These are phyloP conservation scores for Aureobasidium pullulans DNA, from an alignment of 2,329 filamentous ascomycete genomes.

Conservation along the genomic window DNA sequence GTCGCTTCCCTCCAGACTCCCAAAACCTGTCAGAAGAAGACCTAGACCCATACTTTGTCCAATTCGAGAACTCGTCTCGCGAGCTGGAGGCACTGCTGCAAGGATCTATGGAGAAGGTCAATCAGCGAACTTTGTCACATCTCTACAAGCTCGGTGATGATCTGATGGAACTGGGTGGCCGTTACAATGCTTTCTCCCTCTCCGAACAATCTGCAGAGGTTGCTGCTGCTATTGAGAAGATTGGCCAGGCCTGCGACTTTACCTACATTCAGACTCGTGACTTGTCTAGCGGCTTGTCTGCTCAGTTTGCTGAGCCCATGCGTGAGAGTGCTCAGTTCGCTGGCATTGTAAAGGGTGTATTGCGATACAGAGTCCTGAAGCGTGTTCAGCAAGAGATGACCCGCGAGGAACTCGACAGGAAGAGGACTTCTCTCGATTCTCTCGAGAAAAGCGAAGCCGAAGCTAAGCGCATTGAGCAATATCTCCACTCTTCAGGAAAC, in stretches of 20 bases:
- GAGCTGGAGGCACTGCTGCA: constrained; percentile 82
- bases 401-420: constrained; percentile 83
- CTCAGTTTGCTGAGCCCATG: constrained; percentile 95
- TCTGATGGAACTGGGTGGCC: constrained; percentile 85
- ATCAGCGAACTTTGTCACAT: constrained; percentile 79
- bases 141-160: constrained; percentile 77
- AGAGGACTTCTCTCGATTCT: constrained; percentile 71
- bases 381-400: constrained; percentile 97
- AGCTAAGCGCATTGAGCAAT: constrained; percentile 87
- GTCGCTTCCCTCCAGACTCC: constrained; percentile 74
- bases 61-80: constrained; percentile 85
- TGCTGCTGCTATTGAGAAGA: constrained; percentile 84
- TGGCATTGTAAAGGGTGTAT: constrained; percentile 79
- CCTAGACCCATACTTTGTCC: constrained; percentile 90
- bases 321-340: constrained; percentile 96
- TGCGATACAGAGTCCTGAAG: constrained; percentile 86
- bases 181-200: constrained; percentile 93
- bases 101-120: constrained; percentile 95
- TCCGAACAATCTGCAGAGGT: constrained; percentile 86
- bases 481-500: constrained; percentile 65
- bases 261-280: constrained; percentile 96
- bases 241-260: constrained; percentile 89
- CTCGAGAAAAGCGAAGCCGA: constrained; percentile 92
- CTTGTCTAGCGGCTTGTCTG: constrained; percentile 76
- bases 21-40: constrained; percentile 77